phyloP scores from a whole-genome alignment of 805 yeast genomes.

The Metschnikowia chrysomelidarum region DNA sequence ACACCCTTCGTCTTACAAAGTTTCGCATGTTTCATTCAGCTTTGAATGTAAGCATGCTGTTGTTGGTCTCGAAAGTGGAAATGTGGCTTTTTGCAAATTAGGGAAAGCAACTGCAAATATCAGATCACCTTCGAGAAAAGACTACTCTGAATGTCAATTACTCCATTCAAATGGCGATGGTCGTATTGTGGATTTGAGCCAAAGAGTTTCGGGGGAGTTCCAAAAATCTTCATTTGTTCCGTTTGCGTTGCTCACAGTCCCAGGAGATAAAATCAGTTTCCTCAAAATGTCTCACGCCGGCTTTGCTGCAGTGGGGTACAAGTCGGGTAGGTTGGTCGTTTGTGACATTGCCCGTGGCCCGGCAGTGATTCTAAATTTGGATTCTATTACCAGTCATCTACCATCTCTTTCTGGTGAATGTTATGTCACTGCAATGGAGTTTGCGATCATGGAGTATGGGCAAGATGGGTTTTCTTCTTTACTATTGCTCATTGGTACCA shows the following conservation, averaged over 20 bases:
- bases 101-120: slow-evolving; percentile 33
- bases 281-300: slow-evolving; percentile 73
- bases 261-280: slow-evolving; percentile 48
- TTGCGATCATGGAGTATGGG: slow-evolving; percentile 67
- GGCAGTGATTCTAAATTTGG: slow-evolving; percentile 53
- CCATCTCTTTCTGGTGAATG: slow-evolving; percentile 32
- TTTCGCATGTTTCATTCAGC: slow-evolving; percentile 67
- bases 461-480: slow-evolving; percentile 73
- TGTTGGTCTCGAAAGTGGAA: slow-evolving; percentile 65
- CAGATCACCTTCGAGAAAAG: slow-evolving; percentile 23
- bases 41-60: slow-evolving; percentile 75
- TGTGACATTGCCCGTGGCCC: slow-evolving; percentile 76
- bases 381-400: slow-evolving; percentile 25
- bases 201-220: slow-evolving; percentile 48
- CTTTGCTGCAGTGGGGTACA: slow-evolving; percentile 78
- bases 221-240: slow-evolving; percentile 35
- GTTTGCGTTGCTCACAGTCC: slow-evolving; percentile 25
- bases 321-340: slow-evolving; percentile 69
- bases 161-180: slow-evolving; percentile 36
- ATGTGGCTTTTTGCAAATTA: slow-evolving; percentile 71
- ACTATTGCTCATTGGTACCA: slow-evolving; percentile 71
- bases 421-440: slow-evolving; percentile 61
- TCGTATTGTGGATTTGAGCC: slow-evolving; percentile 48
- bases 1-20: slow-evolving; percentile 39
- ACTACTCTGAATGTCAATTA: slow-evolving; percentile 28